Base-by-base conservation (phyloP, 176 grass and related monocot genomes). In the Juncus effusus region DNA sequence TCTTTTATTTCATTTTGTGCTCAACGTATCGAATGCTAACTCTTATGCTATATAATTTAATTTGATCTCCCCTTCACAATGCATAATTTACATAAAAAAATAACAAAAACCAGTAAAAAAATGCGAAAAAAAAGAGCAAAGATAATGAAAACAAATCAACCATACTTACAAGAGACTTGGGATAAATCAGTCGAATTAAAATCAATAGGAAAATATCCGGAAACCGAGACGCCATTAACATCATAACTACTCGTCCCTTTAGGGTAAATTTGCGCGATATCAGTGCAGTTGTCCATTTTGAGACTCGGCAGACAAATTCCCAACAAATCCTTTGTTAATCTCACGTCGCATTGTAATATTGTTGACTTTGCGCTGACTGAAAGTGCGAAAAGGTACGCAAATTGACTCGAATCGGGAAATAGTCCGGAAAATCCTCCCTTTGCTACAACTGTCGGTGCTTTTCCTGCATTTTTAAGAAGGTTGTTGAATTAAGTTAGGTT, bases 341-440 rank as follows among this genome's bases (percentile, higher is more conserved):
- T 83, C 37, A 95, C 86, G 55, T 95, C 90, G 6, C 90, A 95
- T 35, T 83, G 89, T 4, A 95, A 66, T 55, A 84, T 50, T 2
- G 90, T 84, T 7, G 74, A 75, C 0, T 69, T 38, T 3, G 75
- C 86, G 73, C 90, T 86, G n/a, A 65, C 19, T 12, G 14, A 0
- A 37, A 74, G 50, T 5, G 75, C 67, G 15, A 90, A 84, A 8
- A 7, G 8, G 13, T 87, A 95, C 2, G 86, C 77, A 4, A n/a
- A 16, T 61, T 70, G 51, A 13, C 90, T 90, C 3, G 90, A 95
- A 77, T 90, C 86, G 1, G 90, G 90, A 74, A 90, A 95, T 36
- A 95, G 15, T 28, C 90, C 90, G 12, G 90, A 95, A 61, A 95
- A 90, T 8, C 90, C 90, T 51, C 90, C 90, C 63, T 79, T 90